Base-by-base conservation (phyloP, 108 stramenopile species). In the Discostella stelligeroides region DNA sequence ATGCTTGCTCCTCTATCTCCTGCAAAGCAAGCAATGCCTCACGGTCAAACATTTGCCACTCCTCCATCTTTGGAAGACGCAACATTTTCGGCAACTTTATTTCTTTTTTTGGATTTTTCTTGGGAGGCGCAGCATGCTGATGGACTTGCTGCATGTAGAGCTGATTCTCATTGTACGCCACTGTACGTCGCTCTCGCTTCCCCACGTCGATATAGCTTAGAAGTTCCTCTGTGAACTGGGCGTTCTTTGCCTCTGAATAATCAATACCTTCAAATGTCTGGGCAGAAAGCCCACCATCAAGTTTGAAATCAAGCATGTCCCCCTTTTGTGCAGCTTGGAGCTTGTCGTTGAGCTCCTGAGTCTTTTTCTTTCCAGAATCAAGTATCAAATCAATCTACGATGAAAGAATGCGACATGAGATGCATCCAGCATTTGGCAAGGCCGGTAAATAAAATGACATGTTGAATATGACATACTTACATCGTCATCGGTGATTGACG, bases 11-110 rank as follows among this genome's bases (percentile, higher is more conserved):
- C 63, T 94, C 92, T 51, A 89, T 74, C 56, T 94, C 91, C 66
- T 94, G 92, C 55, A 96, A 83, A 48, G 82, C 88, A 30, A 86
- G 62, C 53, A 97, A 67, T 17, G 92, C 75, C 39, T 76, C 87
- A 37, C 85, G 79, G 64, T 96, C 89, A 63, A 84, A 97, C 91
- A 97, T 96, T 72, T 97, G 97, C 93, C 95, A 97, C 63, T 98
- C 98, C 65, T 97, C 97, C 88, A 97, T 88, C 60, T 94, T 60
- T 8, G 95, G 95, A 17, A 98, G 83, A 30, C 98, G 83, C 66
- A 97, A 50, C 54, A 87, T 84, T 68, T 90, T 92, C 9, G 98
- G 98, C n/a, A 98, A 78, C 46, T 82, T 85, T 41, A 92, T 72
- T 39, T 83, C 82, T 69, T 89, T 88, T 67, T 86, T 86, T 14